These are phyloP conservation scores for Fusarium buharicum DNA, from an alignment of 2,329 filamentous ascomycete species.

Conservation along the genomic window DNA sequence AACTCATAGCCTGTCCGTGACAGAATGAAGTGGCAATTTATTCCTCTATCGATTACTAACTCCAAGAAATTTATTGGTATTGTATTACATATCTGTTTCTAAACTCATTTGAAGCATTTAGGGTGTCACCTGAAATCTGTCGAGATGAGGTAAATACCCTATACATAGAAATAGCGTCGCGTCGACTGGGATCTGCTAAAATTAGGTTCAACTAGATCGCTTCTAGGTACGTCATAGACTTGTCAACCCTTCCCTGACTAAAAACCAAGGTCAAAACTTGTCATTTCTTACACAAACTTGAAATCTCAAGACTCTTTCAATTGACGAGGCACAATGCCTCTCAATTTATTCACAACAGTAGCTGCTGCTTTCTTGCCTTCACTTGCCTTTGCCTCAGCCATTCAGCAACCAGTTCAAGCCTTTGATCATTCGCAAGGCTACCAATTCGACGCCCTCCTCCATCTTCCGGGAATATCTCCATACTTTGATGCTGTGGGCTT, in stretches of 20 bases:
- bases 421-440: conserved; percentile 41
- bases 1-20: too few relatives aligned
- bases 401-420: conserved; percentile 31
- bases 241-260: not conserved
- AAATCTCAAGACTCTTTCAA: not conserved
- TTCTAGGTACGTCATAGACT: conserved; percentile 20
- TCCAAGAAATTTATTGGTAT: too few relatives aligned
- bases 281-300: not conserved
- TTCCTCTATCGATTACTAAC: too few relatives aligned
- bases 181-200: too few relatives aligned
- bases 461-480: conserved; percentile 41
- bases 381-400: conserved; percentile 7
- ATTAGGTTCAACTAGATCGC: not conserved
- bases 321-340: conserved; percentile 13
- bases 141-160: too few relatives aligned
- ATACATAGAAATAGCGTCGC: too few relatives aligned
- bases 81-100: too few relatives aligned
- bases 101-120: too few relatives aligned
- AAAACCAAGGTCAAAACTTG: not conserved
- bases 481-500: conserved; percentile 43
- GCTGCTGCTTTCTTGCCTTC: conserved; percentile 5
- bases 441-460: conserved; percentile 39
- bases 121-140: too few relatives aligned
- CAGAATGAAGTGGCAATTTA: too few relatives aligned
- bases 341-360: conserved; percentile 6